Evolutionary conservation across 2,329 filamentous ascomycete species (phyloP).

Genomic region (Arthrobotrys iridis): DNA sequence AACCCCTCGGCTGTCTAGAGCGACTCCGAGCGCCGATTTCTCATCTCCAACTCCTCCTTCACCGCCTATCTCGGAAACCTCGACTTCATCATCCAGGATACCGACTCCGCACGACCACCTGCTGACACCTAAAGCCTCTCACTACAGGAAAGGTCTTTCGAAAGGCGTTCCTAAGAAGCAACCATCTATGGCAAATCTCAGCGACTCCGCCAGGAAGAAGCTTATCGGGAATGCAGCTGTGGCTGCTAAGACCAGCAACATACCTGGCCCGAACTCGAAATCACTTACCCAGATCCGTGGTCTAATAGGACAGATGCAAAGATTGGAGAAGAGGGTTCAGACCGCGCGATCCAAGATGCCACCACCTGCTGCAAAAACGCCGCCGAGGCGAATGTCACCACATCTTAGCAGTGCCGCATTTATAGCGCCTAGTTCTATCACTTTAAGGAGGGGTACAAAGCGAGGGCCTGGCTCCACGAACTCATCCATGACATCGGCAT

Average conservation of each 20-base stretch:
- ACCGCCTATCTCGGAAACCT: slow-evolving; percentile 89
- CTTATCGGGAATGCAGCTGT: slow-evolving; percentile 61
- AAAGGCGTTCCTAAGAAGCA: slow-evolving; percentile 57
- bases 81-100: slow-evolving; percentile 69
- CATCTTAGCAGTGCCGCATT: slow-evolving; percentile 49
- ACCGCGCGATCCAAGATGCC: slow-evolving; percentile 91
- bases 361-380: slow-evolving; percentile 78
- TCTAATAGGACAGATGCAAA: slow-evolving; percentile 96
- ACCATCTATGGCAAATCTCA: slow-evolving; percentile 41
- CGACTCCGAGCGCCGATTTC: slow-evolving; percentile 70
- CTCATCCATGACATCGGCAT: slow-evolving; percentile 56
- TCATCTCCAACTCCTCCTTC: slow-evolving; percentile 83
- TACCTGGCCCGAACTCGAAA: slow-evolving; percentile 67
- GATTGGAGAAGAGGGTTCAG: slow-evolving; percentile 91
- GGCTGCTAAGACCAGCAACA: slow-evolving; percentile 62
- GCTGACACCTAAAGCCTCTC: slow-evolving; percentile 67
- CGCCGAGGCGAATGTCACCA: slow-evolving; percentile 69
- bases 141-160: slow-evolving; percentile 61
- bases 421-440: slow-evolving; percentile 46
- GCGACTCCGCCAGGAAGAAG: slow-evolving; percentile 26
- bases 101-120: slow-evolving; percentile 66
- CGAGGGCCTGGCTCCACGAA: slow-evolving; percentile 56
- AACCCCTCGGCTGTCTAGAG: slow-evolving; percentile 71
- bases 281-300: slow-evolving; percentile 93
- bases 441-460: slow-evolving; percentile 43